Conservation (phyloP, 371 early-diverging fungal species). For the Actinomucor elegans region DNA sequence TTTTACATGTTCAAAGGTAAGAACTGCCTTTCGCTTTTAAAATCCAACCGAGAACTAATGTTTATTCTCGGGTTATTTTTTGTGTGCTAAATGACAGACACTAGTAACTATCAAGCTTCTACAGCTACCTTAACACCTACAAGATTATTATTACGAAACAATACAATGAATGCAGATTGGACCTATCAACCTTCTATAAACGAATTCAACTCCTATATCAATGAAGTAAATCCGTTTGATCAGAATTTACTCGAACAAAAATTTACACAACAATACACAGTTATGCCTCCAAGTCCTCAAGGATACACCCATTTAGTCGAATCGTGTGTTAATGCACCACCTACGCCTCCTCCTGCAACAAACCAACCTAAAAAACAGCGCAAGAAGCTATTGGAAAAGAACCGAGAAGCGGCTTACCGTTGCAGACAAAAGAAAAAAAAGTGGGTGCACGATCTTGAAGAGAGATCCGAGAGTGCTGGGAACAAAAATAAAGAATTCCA, state of each 20-base stretch:
- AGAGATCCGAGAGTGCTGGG: slow-evolving; percentile 51
- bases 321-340: not conserved
- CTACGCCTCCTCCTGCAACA: not conserved
- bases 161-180: slow-evolving; percentile 5
- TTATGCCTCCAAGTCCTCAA: slow-evolving; percentile 2
- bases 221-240: slow-evolving; percentile 5
- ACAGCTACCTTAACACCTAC: slow-evolving; percentile 20
- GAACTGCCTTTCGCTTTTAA: slow-evolving; percentile 1
- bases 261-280: not conserved
- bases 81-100: slow-evolving; percentile 1
- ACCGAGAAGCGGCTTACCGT: slow-evolving; percentile 75
- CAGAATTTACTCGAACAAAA: not conserved
- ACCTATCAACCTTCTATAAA: not conserved
- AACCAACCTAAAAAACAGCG: slow-evolving; percentile 11
- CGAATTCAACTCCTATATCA: slow-evolving; percentile 4
- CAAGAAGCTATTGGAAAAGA: slow-evolving; percentile 67
- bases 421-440: slow-evolving; percentile 81
- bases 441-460: slow-evolving; percentile 71
- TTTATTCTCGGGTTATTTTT: slow-evolving; percentile 10
- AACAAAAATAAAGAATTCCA: slow-evolving; percentile 64
- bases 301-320: not conserved
- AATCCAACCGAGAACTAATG: slow-evolving; percentile 17
- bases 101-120: not conserved
- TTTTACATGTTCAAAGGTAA: slow-evolving; percentile 25
- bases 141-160: slow-evolving; percentile 7